Evolutionary conservation across 2,329 filamentous ascomycete species (phyloP).

Genomic region (Leptoxyphium fumago): DNA sequence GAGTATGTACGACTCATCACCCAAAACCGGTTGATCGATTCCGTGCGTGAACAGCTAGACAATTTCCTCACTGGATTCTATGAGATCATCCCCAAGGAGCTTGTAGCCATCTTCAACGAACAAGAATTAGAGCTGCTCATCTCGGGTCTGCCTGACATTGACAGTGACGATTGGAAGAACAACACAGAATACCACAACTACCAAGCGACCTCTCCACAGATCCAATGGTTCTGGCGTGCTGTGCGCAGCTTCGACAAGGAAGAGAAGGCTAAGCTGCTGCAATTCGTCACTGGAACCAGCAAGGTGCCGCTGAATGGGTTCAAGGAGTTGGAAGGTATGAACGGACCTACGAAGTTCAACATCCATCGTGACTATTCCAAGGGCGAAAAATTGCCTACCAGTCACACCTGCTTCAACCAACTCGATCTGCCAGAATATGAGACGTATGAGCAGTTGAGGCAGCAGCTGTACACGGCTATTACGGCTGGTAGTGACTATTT

Average conservation of each 20-base stretch:
- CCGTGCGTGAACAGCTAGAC: constrained; percentile 88
- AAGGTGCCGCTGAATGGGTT: constrained; percentile 98
- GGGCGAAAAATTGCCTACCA: constrained; percentile 88
- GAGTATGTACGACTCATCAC: constrained; percentile 92
- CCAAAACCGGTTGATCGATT: constrained; percentile 81
- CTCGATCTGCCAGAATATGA: constrained; percentile 98
- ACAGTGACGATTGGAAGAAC: constrained; percentile 97
- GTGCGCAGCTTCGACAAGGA: constrained; percentile 97
- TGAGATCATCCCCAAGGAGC: constrained; percentile 86
- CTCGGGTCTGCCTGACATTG: constrained; percentile 91
- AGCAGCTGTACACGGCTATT: constrained; percentile 85
- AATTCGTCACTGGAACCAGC: constrained; percentile 95
- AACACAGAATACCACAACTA: constrained; percentile 99
- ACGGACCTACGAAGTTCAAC: constrained; percentile 94
- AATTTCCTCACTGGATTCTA: constrained; percentile 78
- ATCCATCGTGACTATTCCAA: constrained; percentile 96
- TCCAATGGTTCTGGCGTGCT: constrained; percentile 99
- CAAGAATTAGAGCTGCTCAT: constrained; percentile 94
- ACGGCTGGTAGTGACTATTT: constrained; percentile 97
- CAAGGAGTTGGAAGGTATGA: constrained; percentile 98
- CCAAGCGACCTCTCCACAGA: constrained; percentile 81
- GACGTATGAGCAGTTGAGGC: constrained; percentile 77
- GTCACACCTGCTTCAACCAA: constrained; percentile 98
- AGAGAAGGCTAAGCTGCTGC: constrained; percentile 88
- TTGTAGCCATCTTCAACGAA: constrained; percentile 96